These are phyloP conservation scores for Sclerotinia trifoliorum DNA, from an alignment of 2,329 filamentous ascomycete species.

Conservation along the genomic window DNA sequence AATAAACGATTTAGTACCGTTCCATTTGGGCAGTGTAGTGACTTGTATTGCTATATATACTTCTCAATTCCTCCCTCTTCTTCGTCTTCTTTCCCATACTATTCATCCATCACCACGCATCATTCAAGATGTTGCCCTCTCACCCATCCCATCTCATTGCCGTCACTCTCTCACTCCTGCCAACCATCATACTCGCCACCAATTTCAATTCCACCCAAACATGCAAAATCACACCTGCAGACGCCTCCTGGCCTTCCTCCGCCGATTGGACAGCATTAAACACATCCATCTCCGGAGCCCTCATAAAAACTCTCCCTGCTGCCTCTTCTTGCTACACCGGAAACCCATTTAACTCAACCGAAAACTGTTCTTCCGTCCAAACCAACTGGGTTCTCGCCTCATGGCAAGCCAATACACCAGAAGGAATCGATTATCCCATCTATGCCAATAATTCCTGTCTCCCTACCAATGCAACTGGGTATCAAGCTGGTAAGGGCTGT, in stretches of 20 bases:
- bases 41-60: too few species aligned
- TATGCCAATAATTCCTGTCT: constrained; percentile 49
- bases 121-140: too few species aligned
- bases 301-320: constrained; percentile 39
- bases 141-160: too few species aligned
- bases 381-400: constrained; percentile 39
- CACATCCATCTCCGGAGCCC: constrained; percentile 37
- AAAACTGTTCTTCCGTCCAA: constrained; percentile 39
- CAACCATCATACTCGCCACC: neutral
- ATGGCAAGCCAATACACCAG: constrained; percentile 42
- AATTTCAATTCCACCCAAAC: neutral
- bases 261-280: constrained; percentile 41
- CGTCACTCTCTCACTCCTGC: neutral
- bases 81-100: too few species aligned
- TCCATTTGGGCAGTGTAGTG: too few species aligned
- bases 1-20: too few species aligned
- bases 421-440: constrained; percentile 33
- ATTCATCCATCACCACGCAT: neutral
- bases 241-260: constrained; percentile 40
- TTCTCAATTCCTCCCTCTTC: too few species aligned
- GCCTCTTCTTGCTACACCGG: constrained; percentile 41
- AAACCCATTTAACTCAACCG: neutral
- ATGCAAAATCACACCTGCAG: constrained; percentile 14
- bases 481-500: neutral
- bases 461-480: neutral